Base-by-base conservation (phyloP, 2,329 filamentous ascomycete genomes). In the Talaromyces marneffei region DNA sequence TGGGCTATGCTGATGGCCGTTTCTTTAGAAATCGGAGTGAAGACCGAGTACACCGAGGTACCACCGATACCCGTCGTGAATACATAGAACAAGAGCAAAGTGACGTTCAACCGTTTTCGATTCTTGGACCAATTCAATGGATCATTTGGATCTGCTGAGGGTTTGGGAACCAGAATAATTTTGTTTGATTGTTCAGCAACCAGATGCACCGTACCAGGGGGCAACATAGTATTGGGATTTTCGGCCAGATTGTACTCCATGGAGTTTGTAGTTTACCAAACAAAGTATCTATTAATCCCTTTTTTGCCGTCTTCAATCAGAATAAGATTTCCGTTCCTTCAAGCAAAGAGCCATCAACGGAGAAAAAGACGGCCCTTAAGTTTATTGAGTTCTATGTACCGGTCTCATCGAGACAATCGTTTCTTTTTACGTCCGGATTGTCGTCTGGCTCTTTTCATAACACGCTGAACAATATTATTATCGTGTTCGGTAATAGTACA, bases 1-100 rank as follows among this genome's bases (percentile, higher is more conserved):
- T 78, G 75, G 4, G 66, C 68, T n/a, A 81, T 65, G 0, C 73
- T 78, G 4, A 82, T 66, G 1, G 74, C 75, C 0, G 78, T 77
- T 2, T 74, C 75, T 57, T 78, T 68, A 6, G 75, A 77, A 12
- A 82, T 72, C 3, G 71, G 71, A 1, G 69, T 65, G 18, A 74
- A 66, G n/a, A 75, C 67, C 1, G 72, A 74, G 60, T 74, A 74
- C 10, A 74, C 68, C 3, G 71, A 66, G 1, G 73, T 68, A 1
- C 66, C 66, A 0, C 70, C 66, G 46, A 74, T 71, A 7, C 72
- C 73, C n/a, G 71, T 66, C 9, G 67, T 66, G 7, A 74, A 65
- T 1, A 69, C 72, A 61, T 74, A 75, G n/a, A 66, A 67, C 60
- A 57, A 59, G 50, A 55, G 29, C 42, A 62, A 27, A 27, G 33